A percentile compares a stretch with the other conserved stretches of the same genome.
Evolutionary conservation across 768 basidiomycete species (phyloP).

Genomic region (Naganishia onofrii): DNA sequence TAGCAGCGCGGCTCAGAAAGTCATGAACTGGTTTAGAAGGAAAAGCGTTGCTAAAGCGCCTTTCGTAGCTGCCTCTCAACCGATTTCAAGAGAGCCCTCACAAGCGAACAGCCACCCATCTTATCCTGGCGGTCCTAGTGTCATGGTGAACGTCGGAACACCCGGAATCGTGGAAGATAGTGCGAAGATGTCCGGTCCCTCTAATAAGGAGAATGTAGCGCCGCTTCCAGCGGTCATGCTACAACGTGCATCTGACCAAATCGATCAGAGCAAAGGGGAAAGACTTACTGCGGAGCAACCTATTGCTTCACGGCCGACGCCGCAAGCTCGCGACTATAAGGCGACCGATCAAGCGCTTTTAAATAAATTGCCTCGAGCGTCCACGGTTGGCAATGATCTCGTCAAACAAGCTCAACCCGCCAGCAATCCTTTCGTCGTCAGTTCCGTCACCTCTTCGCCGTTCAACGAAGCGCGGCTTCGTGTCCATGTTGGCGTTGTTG

Average conservation of each 20-base stretch:
- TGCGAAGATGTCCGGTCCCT: not conserved
- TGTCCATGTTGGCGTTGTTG: constrained; percentile 87
- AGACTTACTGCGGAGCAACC: not conserved
- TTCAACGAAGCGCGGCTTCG: constrained; percentile 60
- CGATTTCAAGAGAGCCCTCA: constrained; percentile 32
- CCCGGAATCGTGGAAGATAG: not conserved
- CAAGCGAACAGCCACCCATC: not conserved
- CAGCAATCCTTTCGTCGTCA: constrained; percentile 7
- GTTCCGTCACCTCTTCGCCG: constrained; percentile 26
- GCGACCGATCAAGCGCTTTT: constrained; percentile 33
- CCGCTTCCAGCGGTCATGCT: not conserved
- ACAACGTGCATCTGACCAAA: constrained; percentile 12
- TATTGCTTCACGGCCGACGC: constrained; percentile 30
- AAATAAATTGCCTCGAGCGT: constrained; percentile 35
- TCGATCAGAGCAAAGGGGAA: not conserved
- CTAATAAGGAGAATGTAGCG: constrained; percentile 8
- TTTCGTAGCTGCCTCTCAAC: constrained; percentile 24
- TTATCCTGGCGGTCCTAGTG: constrained; percentile 1
- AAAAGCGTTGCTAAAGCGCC: constrained; percentile 49
- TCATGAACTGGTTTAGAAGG: constrained; percentile 94
- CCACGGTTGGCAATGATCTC: constrained; percentile 24
- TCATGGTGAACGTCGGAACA: not conserved
- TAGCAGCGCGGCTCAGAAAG: constrained; percentile 68
- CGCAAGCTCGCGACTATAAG: constrained; percentile 32
- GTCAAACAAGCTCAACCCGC: constrained; percentile 27